Conservation (phyloP, 2,329 filamentous ascomycete genomes). For the Verticillium tricorpus region DNA sequence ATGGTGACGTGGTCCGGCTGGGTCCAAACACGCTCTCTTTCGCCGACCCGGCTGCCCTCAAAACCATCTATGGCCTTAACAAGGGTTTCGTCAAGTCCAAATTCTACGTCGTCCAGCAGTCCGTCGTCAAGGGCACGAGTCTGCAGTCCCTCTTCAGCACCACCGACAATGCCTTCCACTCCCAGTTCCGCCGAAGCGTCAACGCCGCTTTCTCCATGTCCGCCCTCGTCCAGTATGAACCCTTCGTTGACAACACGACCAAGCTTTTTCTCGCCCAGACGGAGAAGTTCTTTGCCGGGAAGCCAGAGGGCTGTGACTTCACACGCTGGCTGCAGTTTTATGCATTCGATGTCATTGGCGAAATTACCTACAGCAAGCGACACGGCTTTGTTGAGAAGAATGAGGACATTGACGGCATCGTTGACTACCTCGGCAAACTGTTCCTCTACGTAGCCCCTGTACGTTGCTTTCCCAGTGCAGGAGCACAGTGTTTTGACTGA, state of each 20-base stretch:
- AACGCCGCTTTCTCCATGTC: constrained; percentile 77
- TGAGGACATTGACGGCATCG: constrained; percentile 70
- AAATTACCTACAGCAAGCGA: constrained; percentile 71
- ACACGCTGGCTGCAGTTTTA: constrained; percentile 74
- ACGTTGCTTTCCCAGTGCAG: constrained; percentile 19
- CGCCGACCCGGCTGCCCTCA: constrained; percentile 66
- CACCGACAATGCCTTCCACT: constrained; percentile 69
- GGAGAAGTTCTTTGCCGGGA: constrained; percentile 46
- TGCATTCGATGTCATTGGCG: constrained; percentile 77
- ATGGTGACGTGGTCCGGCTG: constrained; percentile 70
- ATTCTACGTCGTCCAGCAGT: constrained; percentile 77
- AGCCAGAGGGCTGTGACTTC: constrained; percentile 52
- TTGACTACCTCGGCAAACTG: constrained; percentile 57
- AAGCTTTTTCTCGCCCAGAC: constrained; percentile 65
- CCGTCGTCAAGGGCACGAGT: constrained; percentile 62
- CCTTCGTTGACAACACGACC: constrained; percentile 72
- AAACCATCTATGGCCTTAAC: constrained; percentile 75
- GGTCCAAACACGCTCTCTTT: constrained; percentile 74
- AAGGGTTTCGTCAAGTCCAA: constrained; percentile 79
- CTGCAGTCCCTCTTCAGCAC: constrained; percentile 74
- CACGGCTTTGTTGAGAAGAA: constrained; percentile 73
- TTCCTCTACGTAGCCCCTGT: constrained; percentile 70
- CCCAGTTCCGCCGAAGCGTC: constrained; percentile 68
- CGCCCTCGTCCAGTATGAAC: constrained; percentile 72
- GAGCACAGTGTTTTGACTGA: not conserved